Base-by-base conservation (phyloP, 805 yeast species). In the Kluyveromyces starmeri region DNA sequence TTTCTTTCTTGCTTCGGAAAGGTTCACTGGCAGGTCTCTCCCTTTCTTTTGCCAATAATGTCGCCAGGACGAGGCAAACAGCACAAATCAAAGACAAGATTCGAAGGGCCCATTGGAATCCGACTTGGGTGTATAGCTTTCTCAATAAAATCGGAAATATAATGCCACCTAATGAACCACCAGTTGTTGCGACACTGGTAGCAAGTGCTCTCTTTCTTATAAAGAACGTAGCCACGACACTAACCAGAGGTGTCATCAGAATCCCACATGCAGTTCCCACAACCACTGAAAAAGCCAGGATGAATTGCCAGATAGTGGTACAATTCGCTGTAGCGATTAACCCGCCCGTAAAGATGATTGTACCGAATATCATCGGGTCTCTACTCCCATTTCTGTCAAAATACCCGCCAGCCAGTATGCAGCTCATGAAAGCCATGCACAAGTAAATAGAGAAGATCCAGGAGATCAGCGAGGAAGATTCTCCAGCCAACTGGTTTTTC, bases 191-290 rank as follows among this genome's bases (percentile, higher is more conserved):
- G 1, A 66, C 39, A 15, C 74, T 69, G 10, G 66, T 59, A 1
- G 77, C 79, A 39, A 66, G 61, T 1, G 79, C 86, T 45, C 86
- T 62, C 45, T 65, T 75, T 21, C 55, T 58, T 24, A 63, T 57
- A 51, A 79, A 80, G 78, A 83, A 80, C 40, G 80, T 83, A 17
- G 77, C 72, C 1, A 78, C 65, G 12, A 73, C 74, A 5, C 82
- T 70, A 2, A 79, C 63, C 23, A 75, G 51, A 0, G 85, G 84
- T 6, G 77, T 68, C 58, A 75, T 68, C 21, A 78, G 62, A 21
- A 77, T 57, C 2, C 80, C 80, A 23, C 71, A 65, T 0, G 83
- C 84, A 4, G 69, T 40, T 3, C 84, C 86, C 26, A 68, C 58
- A 15, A 70, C 60, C 2, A 78, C 42, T 3, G 76, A 73, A 47